Evolutionary conservation across 164 flowering plant genomes (phyloP).

Genomic region (Chimonanthus salicifolius): DNA sequence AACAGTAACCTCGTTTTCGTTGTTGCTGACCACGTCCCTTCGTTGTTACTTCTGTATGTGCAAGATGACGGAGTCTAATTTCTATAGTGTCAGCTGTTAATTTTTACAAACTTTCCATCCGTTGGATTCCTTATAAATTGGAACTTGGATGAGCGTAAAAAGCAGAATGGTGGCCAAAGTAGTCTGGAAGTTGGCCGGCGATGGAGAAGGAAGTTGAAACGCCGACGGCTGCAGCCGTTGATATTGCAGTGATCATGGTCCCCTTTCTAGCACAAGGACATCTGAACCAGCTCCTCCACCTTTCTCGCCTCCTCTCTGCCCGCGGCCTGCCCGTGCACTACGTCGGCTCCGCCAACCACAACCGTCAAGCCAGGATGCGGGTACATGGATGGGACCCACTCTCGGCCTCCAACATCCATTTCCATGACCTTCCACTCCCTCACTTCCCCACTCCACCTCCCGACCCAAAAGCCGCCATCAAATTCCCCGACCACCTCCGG

Average conservation of each 20-base stretch:
- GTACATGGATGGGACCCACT: conserved; percentile 30
- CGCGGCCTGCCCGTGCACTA: conserved; percentile 32
- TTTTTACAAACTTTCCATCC: too few species aligned
- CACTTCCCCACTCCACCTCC: conserved; percentile 33
- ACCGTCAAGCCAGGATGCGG: conserved; percentile 47
- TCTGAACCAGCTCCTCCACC: conserved; percentile 28
- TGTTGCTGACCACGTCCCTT: too few species aligned
- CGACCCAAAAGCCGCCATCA: conserved; percentile 24
- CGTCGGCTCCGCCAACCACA: conserved; percentile 41
- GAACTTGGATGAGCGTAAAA: too few species aligned
- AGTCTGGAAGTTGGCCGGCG: too few species aligned
- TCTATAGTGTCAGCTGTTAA: too few species aligned
- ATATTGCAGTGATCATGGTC: conserved; percentile 38
- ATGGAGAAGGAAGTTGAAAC: too few species aligned
- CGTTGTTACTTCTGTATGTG: too few species aligned
- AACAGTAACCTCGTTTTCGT: too few species aligned
- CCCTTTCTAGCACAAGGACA: conserved; percentile 66
- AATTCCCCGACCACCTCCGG: conserved; percentile 53
- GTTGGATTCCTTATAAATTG: too few species aligned
- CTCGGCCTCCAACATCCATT: conserved; percentile 25
- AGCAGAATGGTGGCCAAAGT: too few species aligned
- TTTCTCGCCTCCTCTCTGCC: conserved; percentile 28
- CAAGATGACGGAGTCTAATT: too few species aligned
- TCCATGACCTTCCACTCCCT: conserved; percentile 45
- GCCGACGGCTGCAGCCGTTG: too few species aligned